Conservation (phyloP, 768 basidiomycete species). For the Leccinum ochraceum region DNA sequence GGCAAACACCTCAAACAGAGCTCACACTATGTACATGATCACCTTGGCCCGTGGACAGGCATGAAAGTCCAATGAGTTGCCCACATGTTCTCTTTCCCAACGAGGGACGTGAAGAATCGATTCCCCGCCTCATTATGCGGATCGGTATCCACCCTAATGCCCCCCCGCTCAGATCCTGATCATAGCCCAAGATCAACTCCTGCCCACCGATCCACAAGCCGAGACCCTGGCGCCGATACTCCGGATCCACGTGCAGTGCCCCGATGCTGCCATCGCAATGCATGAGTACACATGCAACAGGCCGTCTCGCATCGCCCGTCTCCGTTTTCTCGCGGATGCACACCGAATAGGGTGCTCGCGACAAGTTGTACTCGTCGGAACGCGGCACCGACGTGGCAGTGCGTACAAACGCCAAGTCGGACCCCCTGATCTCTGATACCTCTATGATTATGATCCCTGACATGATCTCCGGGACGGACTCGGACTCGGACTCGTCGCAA, state of each 20-base stretch:
- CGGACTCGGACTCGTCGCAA: background rate
- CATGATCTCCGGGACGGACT: background rate
- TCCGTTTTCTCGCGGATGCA: conserved; percentile 17
- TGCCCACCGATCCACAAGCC: conserved; percentile 5
- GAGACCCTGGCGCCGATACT: conserved; percentile 13
- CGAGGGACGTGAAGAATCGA: conserved; percentile 14
- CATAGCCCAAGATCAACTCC: background rate
- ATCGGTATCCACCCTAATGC: conserved; percentile 21
- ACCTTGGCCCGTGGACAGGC: background rate
- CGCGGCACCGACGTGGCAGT: conserved; percentile 13
- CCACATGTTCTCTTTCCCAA: conserved; percentile 6
- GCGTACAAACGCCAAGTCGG: conserved; percentile 18
- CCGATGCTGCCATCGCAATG: conserved; percentile 26
- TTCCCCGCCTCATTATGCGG: conserved; percentile 7
- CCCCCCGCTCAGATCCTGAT: conserved; percentile 22
- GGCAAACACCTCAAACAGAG: background rate
- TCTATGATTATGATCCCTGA: no score
- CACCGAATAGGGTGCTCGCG: conserved; percentile 23
- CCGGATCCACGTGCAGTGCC: conserved; percentile 9
- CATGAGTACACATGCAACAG: conserved; percentile 20
- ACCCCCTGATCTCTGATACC: conserved; percentile 11
- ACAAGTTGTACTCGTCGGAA: conserved; percentile 22
- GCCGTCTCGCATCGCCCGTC: background rate
- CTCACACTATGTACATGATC: background rate
- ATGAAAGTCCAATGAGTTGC: conserved; percentile 20